Base-by-base conservation (phyloP, 2,329 filamentous ascomycete species). In the Clathrospora elynae region DNA sequence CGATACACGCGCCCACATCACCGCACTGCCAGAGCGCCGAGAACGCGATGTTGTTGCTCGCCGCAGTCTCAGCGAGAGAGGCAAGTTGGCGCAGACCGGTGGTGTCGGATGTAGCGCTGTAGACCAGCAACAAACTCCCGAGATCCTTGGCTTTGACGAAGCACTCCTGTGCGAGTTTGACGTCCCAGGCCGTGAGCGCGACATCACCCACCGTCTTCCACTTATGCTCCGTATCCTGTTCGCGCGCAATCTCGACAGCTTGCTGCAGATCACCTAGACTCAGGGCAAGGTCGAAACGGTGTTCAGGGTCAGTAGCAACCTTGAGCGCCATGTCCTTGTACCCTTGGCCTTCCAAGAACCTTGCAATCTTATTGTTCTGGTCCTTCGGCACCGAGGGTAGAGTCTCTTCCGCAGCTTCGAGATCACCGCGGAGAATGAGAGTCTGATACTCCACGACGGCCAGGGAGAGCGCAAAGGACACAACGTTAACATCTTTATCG, bases 181-280 rank as follows among this genome's bases (percentile, higher is more conserved):
- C 80, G 61, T 99, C 86, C 93, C 92, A 99, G 1, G 78, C 86
- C 7, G 84, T 75, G 26, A 99, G 80, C 1, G 93, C 93, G 1
- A 91, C 88, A 60, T 99, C 93, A 47, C 93, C 93, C 4, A 99
- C 89, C 3, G 84, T 91, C 80, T 97, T 97, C 93, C 93, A 99
- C 74, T 96, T 96, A 74, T 97, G 92, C 69, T 97, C 93, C 1
- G 85, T 88, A 53, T 96, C 87, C 8, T 90, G 87, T 68, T 87
- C 79, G 26, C 85, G 81, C 5, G 93, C 92, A 35, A 97, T 83
- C 47, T 90, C 85, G 3, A 96, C 80, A 1, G 92, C 92, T 62
- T 92, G 88, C 26, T 91, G 82, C 10, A 97, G 82, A 52, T 93
- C 87, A 60, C 86, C 89, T 29, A 99, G 78, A 3, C 84, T 81